Evolutionary conservation across 768 basidiomycete species (phyloP), one percentile per base, ranked within the genome.

Genomic region (Calocera cornea): DNA sequence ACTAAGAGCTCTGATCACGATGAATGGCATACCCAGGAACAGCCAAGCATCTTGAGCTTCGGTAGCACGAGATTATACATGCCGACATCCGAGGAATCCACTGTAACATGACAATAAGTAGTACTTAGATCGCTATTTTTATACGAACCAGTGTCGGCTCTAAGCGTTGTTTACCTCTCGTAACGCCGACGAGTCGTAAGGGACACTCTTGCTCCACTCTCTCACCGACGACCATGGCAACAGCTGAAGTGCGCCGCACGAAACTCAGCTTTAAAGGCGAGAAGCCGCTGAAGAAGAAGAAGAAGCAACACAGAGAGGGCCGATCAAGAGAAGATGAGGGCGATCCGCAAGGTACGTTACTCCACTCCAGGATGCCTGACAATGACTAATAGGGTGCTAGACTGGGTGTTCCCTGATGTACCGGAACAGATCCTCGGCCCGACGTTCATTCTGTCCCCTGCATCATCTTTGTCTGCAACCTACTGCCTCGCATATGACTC

Each of bases 231-330:
- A 60, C 54, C 54, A 60, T 60, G 54, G 14, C 54, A 27, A 60
- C 54, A 27, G 10, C 27, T 3, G 44, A 47, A 60, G 80, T 86
- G 34, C 86, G 87, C 70, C 83, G 88, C 1, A 84, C 84, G 14
- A 91, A 87, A 73, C 86, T 94, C 70, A 90, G 86, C 72, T 94
- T 94, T 78, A 95, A 95, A 74, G 92, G 92, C 8, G 92, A 94
- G 63, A 91, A 91, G 77, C 76, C 81, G 1, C 86, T 85, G 80
- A 92, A 89, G 82, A 93, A 92, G 75, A 82, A 90, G 65, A 91
- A 86, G 74, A 80, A 86, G 71, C 84, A 85, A 14, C 79, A 78
- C 38, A 74, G 69, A 14, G 81, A 82, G 12, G 83, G 81, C 34
- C 84, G 81, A 36, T 79, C 78, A 38, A 77, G 77, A 14, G 36